Evolutionary conservation across 352 stramenopile genomes (phyloP).

Genomic region (Phytophthora quininea): DNA sequence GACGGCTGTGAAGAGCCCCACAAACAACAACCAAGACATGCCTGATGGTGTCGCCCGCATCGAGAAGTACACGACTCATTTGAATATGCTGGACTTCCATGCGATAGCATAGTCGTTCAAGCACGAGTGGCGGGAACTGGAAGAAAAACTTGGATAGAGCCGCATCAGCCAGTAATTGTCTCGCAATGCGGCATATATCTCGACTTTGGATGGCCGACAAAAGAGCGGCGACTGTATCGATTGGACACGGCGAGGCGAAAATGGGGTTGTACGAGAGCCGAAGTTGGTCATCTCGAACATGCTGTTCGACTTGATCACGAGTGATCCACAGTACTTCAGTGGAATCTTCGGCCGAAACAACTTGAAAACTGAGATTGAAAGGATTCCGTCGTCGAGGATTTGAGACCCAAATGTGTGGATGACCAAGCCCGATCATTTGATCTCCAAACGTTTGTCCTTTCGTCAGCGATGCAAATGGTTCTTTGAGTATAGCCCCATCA

Average conservation of each 20-base stretch:
- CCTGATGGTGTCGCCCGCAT: conserved; percentile 29
- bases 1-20: conserved; percentile 30
- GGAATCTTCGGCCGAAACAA: conserved; percentile 43
- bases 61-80: conserved; percentile 15
- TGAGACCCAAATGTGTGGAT: conserved; percentile 33
- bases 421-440: conserved; percentile 55
- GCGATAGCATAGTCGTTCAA: conserved; percentile 55
- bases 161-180: conserved; percentile 40
- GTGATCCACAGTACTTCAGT: conserved; percentile 60
- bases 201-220: conserved; percentile 16
- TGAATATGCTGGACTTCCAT: conserved; percentile 46
- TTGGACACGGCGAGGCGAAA: conserved; percentile 2
- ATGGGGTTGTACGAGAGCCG: conserved; percentile 45
- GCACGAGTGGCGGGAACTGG: conserved; percentile 60
- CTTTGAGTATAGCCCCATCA: conserved; percentile 1
- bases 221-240: neutral
- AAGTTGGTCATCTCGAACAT: conserved; percentile 48
- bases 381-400: conserved; percentile 14
- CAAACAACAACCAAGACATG: conserved; percentile 44
- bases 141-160: conserved; percentile 48
- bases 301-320: conserved; percentile 36
- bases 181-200: conserved; percentile 35
- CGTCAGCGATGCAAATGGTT: conserved; percentile 33
- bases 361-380: conserved; percentile 26
- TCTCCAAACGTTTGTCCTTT: conserved; percentile 60